Percentiles rank a stretch among this genome's conserved stretches.
Conservation (phyloP, 192 early-diverging fungal species). For the Gonapodya prolifera region DNA sequence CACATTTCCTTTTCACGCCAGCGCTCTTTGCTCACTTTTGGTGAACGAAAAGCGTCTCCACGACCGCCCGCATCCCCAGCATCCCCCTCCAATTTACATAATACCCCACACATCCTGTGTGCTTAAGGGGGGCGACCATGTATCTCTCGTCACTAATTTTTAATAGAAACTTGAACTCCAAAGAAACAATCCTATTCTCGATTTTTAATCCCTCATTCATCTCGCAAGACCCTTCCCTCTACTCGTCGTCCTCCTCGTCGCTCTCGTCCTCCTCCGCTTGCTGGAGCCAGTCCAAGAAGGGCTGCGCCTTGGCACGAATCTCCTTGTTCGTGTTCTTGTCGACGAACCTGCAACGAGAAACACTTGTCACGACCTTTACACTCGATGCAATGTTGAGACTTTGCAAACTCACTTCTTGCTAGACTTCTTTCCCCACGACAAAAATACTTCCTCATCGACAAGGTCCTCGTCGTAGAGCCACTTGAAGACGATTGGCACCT, state of each 20-base stretch:
- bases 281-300: slow-evolving; percentile 82
- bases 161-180: background rate
- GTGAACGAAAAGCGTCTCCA: too few relatives aligned
- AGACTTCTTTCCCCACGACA: slow-evolving; percentile 80
- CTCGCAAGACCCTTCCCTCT: too few relatives aligned
- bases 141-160: too few relatives aligned
- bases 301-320: slow-evolving; percentile 70
- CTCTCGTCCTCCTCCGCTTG: slow-evolving; percentile 76
- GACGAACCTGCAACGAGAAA: slow-evolving; percentile 15
- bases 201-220: too few relatives aligned
- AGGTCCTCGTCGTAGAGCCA: slow-evolving; percentile 82
- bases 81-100: too few relatives aligned
- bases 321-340: slow-evolving; percentile 65
- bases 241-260: slow-evolving; percentile 26
- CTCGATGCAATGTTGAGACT: background rate
- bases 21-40: too few relatives aligned
- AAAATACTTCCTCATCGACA: slow-evolving; percentile 77
- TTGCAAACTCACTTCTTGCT: slow-evolving; percentile 54
- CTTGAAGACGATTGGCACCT: slow-evolving; percentile 65
- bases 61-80: too few relatives aligned
- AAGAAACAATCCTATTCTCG: background rate
- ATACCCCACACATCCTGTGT: too few relatives aligned
- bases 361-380: background rate
- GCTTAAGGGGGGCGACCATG: too few relatives aligned
- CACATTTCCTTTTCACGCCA: too few relatives aligned